These are phyloP conservation scores for Alternaria triticimaculans DNA, from an alignment of 2,329 filamentous ascomycete genomes.

Conservation along the genomic window DNA sequence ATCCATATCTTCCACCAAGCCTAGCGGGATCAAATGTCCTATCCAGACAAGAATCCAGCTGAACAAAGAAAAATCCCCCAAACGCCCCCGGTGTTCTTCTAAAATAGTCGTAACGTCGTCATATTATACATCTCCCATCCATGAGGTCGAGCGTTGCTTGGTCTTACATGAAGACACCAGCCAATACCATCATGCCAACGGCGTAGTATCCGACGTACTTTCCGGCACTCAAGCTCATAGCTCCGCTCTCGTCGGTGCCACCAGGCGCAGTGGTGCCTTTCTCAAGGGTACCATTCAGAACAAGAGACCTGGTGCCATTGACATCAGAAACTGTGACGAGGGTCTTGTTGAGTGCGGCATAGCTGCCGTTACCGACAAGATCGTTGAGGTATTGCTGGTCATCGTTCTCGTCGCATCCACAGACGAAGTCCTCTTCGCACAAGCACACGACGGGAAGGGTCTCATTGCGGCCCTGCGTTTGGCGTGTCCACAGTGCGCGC, in stretches of 20 bases:
- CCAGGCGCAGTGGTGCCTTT: constrained; percentile 59
- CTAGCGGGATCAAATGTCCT: background rate
- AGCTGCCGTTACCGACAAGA: constrained; percentile 64
- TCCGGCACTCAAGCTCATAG: constrained; percentile 26
- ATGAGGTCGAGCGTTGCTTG: background rate
- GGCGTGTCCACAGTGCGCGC: constrained; percentile 6
- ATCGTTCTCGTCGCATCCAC: constrained; percentile 73
- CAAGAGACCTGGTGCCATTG: constrained; percentile 68
- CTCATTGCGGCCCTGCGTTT: constrained; percentile 57
- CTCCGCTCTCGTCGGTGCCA: constrained; percentile 39
- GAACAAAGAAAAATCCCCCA: background rate
- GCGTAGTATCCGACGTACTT: constrained; percentile 50
- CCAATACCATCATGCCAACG: constrained; percentile 48
- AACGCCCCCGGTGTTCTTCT: background rate
- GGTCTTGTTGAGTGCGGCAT: constrained; percentile 64
- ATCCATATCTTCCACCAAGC: background rate
- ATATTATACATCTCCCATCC: background rate
- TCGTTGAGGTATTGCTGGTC: constrained; percentile 65
- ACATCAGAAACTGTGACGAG: constrained; percentile 68
- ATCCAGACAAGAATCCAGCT: background rate
- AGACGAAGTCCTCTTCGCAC: constrained; percentile 64
- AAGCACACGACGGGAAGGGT: constrained; percentile 67
- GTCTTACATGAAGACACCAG: constrained; percentile 24
- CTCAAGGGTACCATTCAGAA: constrained; percentile 77
- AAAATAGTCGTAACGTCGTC: constrained; percentile 5